Evolutionary conservation across 129 eudicot species (phyloP).

Genomic region (Flaveria trinervia): DNA sequence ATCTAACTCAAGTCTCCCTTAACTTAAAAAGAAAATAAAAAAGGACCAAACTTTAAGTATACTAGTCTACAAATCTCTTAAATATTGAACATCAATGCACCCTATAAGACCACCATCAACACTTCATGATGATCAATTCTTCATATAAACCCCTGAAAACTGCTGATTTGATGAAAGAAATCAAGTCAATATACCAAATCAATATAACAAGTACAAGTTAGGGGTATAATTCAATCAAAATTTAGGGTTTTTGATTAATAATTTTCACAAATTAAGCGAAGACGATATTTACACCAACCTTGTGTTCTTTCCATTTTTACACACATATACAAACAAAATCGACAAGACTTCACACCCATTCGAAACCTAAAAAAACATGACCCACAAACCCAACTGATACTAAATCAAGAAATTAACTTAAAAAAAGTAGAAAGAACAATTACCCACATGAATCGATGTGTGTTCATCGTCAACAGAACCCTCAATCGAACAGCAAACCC

Average conservation of each 20-base stretch:
- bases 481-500: slow-evolving; percentile 13
- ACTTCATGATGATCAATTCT: slow-evolving; percentile 15
- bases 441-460: slow-evolving; percentile 6
- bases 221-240: not conserved
- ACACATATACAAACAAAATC: slow-evolving; percentile 4
- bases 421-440: not conserved
- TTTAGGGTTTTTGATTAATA: slow-evolving; percentile 13
- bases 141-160: slow-evolving; percentile 22
- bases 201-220: not conserved
- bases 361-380: not conserved
- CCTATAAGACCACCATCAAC: slow-evolving; percentile 20
- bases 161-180: slow-evolving; percentile 17
- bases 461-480: slow-evolving; percentile 20
- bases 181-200: slow-evolving; percentile 23
- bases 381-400: not conserved
- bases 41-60: not conserved
- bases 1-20: slow-evolving; percentile 21
- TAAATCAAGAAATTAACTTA: not conserved
- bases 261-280: not conserved
- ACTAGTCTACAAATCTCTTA: not conserved
- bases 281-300: not conserved
- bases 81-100: slow-evolving; percentile 21
- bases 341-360: slow-evolving; percentile 3
- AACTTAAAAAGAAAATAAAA: not conserved
- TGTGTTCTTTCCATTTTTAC: not conserved